A percentile compares a stretch with the other conserved stretches of the same genome.
Conservation (phyloP, 1,284 basidiomycete species). For the Schizophyllum amplum region DNA sequence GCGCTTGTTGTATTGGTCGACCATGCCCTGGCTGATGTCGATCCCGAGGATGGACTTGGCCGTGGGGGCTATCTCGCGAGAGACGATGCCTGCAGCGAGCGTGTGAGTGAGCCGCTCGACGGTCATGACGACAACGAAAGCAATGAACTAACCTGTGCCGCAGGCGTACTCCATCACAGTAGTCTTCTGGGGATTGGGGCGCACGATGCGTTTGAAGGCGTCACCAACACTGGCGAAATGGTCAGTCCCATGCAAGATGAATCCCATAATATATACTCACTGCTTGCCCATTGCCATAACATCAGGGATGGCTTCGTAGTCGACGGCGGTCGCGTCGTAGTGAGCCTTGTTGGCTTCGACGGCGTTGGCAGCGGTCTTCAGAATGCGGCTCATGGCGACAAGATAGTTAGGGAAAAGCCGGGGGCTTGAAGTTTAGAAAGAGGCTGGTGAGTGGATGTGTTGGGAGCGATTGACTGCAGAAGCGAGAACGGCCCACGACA, state of each 20-base stretch:
- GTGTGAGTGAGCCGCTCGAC: neutral
- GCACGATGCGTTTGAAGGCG: neutral
- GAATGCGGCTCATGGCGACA: neutral
- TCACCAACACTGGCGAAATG: neutral
- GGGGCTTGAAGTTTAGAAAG: no score
- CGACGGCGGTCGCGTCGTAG: neutral
- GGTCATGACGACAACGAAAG: neutral
- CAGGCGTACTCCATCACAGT: slow-evolving; percentile 65
- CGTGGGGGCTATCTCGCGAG: slow-evolving; percentile 44
- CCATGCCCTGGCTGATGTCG: slow-evolving; percentile 59
- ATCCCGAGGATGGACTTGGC: slow-evolving; percentile 56
- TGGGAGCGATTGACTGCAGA: neutral
- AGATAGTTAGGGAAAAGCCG: neutral
- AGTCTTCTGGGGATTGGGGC: slow-evolving; percentile 37
- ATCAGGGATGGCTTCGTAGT: neutral
- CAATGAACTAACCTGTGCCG: slow-evolving; percentile 43
- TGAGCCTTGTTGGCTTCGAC: neutral
- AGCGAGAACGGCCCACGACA: neutral
- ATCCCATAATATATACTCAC: neutral
- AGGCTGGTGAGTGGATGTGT: no score
- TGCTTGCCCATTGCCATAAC: neutral
- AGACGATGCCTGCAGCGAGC: slow-evolving; percentile 40
- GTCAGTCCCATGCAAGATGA: neutral
- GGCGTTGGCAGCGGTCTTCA: neutral
- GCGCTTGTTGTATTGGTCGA: slow-evolving; percentile 40